These are phyloP conservation scores for Flaveria ramosissima DNA, from an alignment of 129 eudicot genomes.

Conservation along the genomic window DNA sequence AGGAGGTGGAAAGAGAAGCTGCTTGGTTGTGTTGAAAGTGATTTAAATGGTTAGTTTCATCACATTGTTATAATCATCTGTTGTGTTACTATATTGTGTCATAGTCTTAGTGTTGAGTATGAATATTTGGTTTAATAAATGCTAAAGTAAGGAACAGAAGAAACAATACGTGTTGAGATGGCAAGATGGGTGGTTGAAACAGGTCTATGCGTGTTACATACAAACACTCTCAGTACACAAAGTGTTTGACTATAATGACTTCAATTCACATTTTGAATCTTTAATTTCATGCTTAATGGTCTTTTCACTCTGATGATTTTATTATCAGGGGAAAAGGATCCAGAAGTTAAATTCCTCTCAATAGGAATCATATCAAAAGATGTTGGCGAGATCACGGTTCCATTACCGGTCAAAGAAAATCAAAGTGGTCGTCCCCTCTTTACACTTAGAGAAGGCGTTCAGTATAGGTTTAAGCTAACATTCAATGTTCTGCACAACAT, in stretches of 20 bases:
- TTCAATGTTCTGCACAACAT: conserved; percentile 77
- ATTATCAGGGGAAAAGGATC: conserved; percentile 69
- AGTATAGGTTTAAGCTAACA: conserved; percentile 62
- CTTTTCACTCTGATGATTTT: conserved; percentile 1
- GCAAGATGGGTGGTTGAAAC: background rate
- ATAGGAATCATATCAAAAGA: conserved; percentile 76
- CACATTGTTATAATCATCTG: conserved; percentile 4
- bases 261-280: background rate
- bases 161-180: conserved; percentile 1
- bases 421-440: conserved; percentile 55
- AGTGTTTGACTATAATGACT: background rate
- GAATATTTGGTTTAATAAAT: background rate
- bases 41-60: conserved; percentile 65
- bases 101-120: background rate
- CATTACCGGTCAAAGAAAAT: conserved; percentile 61
- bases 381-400: conserved; percentile 58
- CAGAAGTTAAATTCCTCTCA: conserved; percentile 79
- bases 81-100: background rate
- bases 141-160: conserved; percentile 5
- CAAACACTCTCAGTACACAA: conserved; percentile 1
- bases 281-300: background rate
- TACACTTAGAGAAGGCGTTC: conserved; percentile 75
- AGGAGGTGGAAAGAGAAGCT: conserved; percentile 91
- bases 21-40: conserved; percentile 69
- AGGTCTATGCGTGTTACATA: conserved; percentile 10